phyloP scores from a whole-genome alignment of 2,329 filamentous ascomycete species.

The Xylogone sp. region DNA sequence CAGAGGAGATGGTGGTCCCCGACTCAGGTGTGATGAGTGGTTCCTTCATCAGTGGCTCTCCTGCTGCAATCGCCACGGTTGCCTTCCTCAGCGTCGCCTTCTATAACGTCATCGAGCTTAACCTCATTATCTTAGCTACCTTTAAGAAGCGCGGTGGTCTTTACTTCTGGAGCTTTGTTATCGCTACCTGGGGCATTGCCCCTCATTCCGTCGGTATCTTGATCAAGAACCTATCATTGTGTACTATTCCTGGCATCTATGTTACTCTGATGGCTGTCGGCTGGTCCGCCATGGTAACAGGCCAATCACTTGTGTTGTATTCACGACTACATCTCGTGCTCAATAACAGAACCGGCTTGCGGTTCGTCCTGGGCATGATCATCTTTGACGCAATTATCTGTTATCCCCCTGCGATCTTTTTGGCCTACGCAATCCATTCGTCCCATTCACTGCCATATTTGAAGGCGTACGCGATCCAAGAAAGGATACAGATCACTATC shows the following conservation, averaged over 20 bases:
- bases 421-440: conserved; percentile 38
- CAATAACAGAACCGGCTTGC: conserved; percentile 40
- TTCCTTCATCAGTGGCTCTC: no score
- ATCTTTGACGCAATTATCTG: conserved; percentile 44
- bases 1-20: no score
- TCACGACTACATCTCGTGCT: conserved; percentile 52
- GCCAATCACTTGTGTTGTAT: conserved; percentile 51
- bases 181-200: conserved; percentile 39
- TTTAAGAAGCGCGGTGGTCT: conserved; percentile 41
- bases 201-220: conserved; percentile 43
- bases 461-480: conserved; percentile 32
- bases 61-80: conserved; percentile 15
- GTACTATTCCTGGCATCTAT: conserved; percentile 27
- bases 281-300: conserved; percentile 37
- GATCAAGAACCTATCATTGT: conserved; percentile 36
- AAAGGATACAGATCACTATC: conserved; percentile 40
- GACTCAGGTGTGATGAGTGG: no score
- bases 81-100: conserved; percentile 42
- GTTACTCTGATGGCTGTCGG: conserved; percentile 40
- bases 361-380: conserved; percentile 47
- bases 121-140: conserved; percentile 43
- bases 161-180: conserved; percentile 47
- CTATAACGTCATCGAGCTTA: conserved; percentile 46
- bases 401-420: conserved; percentile 44
- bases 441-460: conserved; percentile 22